Evolutionary conservation across 352 stramenopile genomes (phyloP).

Genomic region (Phytophthora boehmeriae): DNA sequence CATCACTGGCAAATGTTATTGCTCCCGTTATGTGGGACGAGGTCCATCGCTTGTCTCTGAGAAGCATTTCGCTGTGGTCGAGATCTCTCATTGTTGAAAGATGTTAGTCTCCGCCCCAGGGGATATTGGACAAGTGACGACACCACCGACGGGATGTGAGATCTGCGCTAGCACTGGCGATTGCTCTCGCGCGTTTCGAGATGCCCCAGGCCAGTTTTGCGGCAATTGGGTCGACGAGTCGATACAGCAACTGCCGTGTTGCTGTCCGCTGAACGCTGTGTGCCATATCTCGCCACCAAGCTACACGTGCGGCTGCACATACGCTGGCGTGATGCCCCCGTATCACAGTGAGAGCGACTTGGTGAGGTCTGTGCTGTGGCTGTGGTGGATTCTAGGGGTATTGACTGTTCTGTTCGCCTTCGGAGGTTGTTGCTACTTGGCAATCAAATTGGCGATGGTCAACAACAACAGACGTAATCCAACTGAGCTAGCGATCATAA

Average conservation of each 20-base stretch:
- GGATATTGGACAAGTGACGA: conserved; percentile 14
- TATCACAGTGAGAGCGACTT: conserved; percentile 20
- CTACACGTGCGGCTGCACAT: conserved; percentile 30
- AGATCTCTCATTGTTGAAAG: too few relatives aligned
- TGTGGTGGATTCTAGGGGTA: conserved; percentile 20
- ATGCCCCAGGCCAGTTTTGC: conserved; percentile 23
- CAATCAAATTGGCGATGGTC: conserved; percentile 6
- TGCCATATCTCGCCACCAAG: conserved; percentile 28
- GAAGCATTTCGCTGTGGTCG: too few relatives aligned
- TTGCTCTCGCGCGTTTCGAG: conserved; percentile 29
- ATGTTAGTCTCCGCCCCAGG: background rate
- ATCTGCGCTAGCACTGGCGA: conserved; percentile 25
- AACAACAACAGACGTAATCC: background rate
- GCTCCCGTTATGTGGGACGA: background rate
- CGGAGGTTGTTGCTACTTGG: conserved; percentile 12
- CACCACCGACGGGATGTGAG: conserved; percentile 23
- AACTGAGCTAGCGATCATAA: background rate
- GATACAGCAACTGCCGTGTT: conserved; percentile 25
- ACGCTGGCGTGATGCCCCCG: conserved; percentile 18
- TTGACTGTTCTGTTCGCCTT: background rate
- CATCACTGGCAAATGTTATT: too few relatives aligned
- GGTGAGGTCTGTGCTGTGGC: conserved; percentile 20
- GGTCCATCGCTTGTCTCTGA: background rate
- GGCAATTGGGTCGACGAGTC: conserved; percentile 24
- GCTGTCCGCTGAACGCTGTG: conserved; percentile 26